Percentiles rank a stretch among this genome's conserved stretches.
Evolutionary conservation across 306 rosid species (phyloP).

Genomic region (Cicer pinnatifidum): DNA sequence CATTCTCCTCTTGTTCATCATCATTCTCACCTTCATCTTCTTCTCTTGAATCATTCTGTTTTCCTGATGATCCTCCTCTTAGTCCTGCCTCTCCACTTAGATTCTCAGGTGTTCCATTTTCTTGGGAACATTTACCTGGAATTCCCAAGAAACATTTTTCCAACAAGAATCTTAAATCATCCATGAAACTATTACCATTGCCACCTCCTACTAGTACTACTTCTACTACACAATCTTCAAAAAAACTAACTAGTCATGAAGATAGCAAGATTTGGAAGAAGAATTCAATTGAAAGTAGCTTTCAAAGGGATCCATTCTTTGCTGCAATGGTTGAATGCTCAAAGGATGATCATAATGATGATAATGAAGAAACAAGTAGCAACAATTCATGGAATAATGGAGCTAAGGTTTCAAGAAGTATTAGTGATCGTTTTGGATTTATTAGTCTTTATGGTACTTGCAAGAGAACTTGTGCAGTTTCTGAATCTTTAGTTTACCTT

Average conservation of each 20-base stretch:
- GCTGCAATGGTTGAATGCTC: slow-evolving; percentile 90
- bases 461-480: slow-evolving; percentile 74
- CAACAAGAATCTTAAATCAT: slow-evolving; percentile 49
- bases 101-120: slow-evolving; percentile 86
- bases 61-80: slow-evolving; percentile 53
- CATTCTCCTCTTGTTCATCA: slow-evolving; percentile 61
- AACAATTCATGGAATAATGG: slow-evolving; percentile 51
- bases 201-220: slow-evolving; percentile 59
- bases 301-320: slow-evolving; percentile 77
- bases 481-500: slow-evolving; percentile 68
- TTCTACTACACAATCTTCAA: slow-evolving; percentile 45
- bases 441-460: slow-evolving; percentile 65
- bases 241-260: slow-evolving; percentile 45
- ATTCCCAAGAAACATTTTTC: slow-evolving; percentile 77
- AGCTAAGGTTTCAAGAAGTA: slow-evolving; percentile 72
- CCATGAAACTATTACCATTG: slow-evolving; percentile 62
- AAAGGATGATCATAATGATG: slow-evolving; percentile 50
- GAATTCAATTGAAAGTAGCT: slow-evolving; percentile 25
- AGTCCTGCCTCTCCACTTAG: slow-evolving; percentile 58
- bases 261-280: slow-evolving; percentile 45
- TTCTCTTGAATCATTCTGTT: slow-evolving; percentile 52
- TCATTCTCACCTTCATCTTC: slow-evolving; percentile 52
- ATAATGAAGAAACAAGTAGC: slow-evolving; percentile 34
- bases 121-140: slow-evolving; percentile 97
- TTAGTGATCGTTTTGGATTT: slow-evolving; percentile 75